A percentile compares a stretch with the other conserved stretches of the same genome.
phyloP scores from a whole-genome alignment of 2,329 filamentous ascomycete genomes.

The Paraphoma chrysanthemicola region DNA sequence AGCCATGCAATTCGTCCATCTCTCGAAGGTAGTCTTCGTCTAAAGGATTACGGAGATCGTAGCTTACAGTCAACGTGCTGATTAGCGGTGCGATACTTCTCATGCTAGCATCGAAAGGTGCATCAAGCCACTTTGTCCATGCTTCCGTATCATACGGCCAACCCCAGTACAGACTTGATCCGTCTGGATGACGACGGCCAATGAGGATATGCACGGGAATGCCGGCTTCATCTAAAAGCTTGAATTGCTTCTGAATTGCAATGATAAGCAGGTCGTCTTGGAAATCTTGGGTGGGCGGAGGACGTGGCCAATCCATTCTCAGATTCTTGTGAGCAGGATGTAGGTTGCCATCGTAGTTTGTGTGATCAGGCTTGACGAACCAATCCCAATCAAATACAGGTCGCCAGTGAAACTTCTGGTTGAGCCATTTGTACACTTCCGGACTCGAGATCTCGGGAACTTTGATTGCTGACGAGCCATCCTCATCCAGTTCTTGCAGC shows the following conservation, averaged over 20 bases:
- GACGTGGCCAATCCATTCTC: background rate
- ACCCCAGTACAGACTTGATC: constrained; percentile 35
- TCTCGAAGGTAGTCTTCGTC: constrained; percentile 10
- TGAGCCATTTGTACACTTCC: constrained; percentile 26
- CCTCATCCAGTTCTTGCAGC: constrained; percentile 8
- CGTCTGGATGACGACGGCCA: constrained; percentile 18
- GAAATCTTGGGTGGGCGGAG: background rate
- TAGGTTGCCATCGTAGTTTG: background rate
- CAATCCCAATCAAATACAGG: constrained; percentile 39
- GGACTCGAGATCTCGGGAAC: constrained; percentile 2
- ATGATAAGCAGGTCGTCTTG: background rate
- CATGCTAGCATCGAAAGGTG: constrained; percentile 21
- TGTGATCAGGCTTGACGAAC: constrained; percentile 16
- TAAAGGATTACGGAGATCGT: constrained; percentile 33
- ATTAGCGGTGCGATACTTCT: constrained; percentile 20
- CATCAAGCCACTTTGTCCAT: constrained; percentile 20
- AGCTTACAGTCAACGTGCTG: constrained; percentile 30
- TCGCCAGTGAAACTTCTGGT: constrained; percentile 27
- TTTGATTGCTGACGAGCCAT: background rate
- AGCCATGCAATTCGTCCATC: constrained; percentile 11
- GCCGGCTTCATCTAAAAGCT: constrained; percentile 12
- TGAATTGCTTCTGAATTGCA: constrained; percentile 17
- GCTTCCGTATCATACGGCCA: constrained; percentile 16
- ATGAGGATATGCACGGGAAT: constrained; percentile 33
- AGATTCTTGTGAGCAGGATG: background rate